Conservation (phyloP, 2,329 filamentous ascomycete genomes). For the Colletotrichum karsti region DNA sequence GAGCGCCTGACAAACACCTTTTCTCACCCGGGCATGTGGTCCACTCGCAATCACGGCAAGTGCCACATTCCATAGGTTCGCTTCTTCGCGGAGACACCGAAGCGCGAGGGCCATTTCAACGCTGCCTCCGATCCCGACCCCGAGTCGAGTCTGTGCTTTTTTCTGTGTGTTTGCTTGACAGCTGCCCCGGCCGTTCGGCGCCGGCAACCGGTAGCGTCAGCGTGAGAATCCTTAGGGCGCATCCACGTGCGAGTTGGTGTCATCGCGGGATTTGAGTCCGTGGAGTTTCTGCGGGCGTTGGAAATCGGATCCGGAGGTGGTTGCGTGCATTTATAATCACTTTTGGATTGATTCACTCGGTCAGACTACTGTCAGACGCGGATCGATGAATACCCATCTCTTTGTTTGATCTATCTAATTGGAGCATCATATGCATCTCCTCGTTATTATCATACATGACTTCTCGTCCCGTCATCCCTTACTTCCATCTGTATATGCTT, state of each 20-base stretch:
- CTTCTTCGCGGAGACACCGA: background rate
- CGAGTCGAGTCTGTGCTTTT: background rate
- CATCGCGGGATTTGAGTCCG: background rate
- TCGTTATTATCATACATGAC: constrained; percentile 17
- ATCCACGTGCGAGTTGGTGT: background rate
- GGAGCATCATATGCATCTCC: constrained; percentile 6
- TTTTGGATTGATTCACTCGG: no score
- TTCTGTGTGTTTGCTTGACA: background rate
- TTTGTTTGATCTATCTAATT: constrained; percentile 9
- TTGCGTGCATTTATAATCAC: background rate
- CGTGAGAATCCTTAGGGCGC: background rate
- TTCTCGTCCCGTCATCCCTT: background rate
- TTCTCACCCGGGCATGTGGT: background rate
- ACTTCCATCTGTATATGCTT: background rate
- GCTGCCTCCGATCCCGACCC: background rate
- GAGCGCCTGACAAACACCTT: no score
- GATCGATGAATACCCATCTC: no score
- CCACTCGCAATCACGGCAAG: background rate
- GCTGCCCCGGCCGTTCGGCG: background rate
- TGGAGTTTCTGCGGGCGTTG: background rate
- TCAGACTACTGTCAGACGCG: no score
- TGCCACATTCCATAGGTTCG: no score
- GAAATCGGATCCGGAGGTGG: background rate
- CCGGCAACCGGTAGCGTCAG: background rate
- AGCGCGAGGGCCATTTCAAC: background rate